Conservation (phyloP, 2,329 filamentous ascomycete genomes). For the Amesomyces nigricolor region DNA sequence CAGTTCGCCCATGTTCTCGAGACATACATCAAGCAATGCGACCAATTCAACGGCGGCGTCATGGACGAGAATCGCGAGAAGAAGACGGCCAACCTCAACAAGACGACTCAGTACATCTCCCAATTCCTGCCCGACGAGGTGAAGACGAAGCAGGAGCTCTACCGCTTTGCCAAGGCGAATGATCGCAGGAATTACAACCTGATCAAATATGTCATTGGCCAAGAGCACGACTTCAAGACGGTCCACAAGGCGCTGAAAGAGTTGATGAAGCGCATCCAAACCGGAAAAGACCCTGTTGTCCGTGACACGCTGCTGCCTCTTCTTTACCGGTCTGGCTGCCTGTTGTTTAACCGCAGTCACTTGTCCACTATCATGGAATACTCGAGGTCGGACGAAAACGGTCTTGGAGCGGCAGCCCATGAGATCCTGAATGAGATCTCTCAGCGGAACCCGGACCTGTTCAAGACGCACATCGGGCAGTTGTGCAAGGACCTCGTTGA, state of each 20-base stretch:
- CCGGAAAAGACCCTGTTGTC: slow-evolving; percentile 56
- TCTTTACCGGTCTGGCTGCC: slow-evolving; percentile 73
- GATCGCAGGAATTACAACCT: slow-evolving; percentile 88
- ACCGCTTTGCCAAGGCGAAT: slow-evolving; percentile 86
- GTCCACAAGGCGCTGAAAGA: slow-evolving; percentile 88
- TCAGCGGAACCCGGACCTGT: slow-evolving; percentile 77
- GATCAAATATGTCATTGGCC: slow-evolving; percentile 75
- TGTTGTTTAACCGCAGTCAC: slow-evolving; percentile 93
- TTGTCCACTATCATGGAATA: slow-evolving; percentile 84
- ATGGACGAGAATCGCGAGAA: slow-evolving; percentile 65
- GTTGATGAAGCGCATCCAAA: slow-evolving; percentile 73
- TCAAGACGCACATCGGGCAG: slow-evolving; percentile 88
- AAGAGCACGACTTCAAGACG: slow-evolving; percentile 86
- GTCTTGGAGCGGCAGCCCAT: slow-evolving; percentile 72
- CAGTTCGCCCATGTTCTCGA: slow-evolving; percentile 67
- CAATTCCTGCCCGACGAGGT: slow-evolving; percentile 70
- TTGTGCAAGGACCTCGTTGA: slow-evolving; percentile 81
- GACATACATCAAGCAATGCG: slow-evolving; percentile 76
- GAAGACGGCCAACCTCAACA: slow-evolving; percentile 64
- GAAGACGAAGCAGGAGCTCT: slow-evolving; percentile 69
- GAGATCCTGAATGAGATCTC: slow-evolving; percentile 91
- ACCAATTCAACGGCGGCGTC: slow-evolving; percentile 83
- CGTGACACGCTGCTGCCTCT: slow-evolving; percentile 77
- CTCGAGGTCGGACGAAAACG: slow-evolving; percentile 75
- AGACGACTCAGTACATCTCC: slow-evolving; percentile 66